phyloP scores from a whole-genome alignment of 108 stramenopile species.

The Fragilariopsis cylindrus region DNA sequence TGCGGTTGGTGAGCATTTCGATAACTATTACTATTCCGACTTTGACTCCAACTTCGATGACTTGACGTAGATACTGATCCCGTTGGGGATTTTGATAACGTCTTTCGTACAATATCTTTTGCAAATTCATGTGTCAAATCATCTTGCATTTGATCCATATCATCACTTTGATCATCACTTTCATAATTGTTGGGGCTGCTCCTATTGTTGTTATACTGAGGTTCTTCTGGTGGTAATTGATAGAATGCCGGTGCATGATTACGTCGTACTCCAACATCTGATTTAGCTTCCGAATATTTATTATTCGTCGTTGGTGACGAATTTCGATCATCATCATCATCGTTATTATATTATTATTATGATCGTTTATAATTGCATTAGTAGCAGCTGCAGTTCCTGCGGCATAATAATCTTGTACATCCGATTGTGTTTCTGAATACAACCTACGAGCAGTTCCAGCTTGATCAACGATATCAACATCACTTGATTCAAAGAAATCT shows the following conservation, averaged over 20 bases:
- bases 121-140: slow-evolving; percentile 32
- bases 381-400: slow-evolving; percentile 4
- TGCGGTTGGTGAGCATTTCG: too few relatives aligned
- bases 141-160: slow-evolving; percentile 30
- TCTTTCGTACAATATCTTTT: slow-evolving; percentile 27
- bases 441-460: background rate
- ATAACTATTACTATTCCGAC: too few relatives aligned
- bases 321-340: background rate
- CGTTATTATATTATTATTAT: too few relatives aligned
- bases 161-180: slow-evolving; percentile 11
- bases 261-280: slow-evolving; percentile 25
- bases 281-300: slow-evolving; percentile 18
- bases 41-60: too few relatives aligned
- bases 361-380: background rate
- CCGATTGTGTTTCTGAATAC: slow-evolving; percentile 15
- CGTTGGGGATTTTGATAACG: background rate
- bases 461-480: background rate
- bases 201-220: background rate
- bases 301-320: background rate
- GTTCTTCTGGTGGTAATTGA: slow-evolving; percentile 18
- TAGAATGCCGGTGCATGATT: slow-evolving; percentile 13
- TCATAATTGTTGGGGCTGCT: background rate
- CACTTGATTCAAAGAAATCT: background rate
- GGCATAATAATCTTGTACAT: slow-evolving; percentile 9
- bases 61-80: too few relatives aligned